These are phyloP conservation scores for Craterostigma plantagineum DNA, from an alignment of 257 asterid genomes.

Conservation along the genomic window DNA sequence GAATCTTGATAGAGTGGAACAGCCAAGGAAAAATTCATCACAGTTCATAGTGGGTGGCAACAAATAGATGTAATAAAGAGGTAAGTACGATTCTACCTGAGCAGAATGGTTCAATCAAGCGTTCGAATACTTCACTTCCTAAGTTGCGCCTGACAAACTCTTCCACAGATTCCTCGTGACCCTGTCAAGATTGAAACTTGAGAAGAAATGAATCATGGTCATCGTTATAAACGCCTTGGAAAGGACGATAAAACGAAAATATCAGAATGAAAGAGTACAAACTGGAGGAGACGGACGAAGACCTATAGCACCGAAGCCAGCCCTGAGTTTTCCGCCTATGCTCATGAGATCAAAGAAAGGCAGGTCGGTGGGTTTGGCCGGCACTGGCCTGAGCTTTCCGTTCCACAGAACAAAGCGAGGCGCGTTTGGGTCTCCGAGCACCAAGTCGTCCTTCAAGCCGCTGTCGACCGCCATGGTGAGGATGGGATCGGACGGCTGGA, in stretches of 20 bases:
- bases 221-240: neutral
- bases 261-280: slow-evolving; percentile 13
- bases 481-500: slow-evolving; percentile 91
- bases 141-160: slow-evolving; percentile 93
- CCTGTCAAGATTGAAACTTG: slow-evolving; percentile 32
- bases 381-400: slow-evolving; percentile 87
- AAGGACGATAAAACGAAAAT: too few relatives aligned
- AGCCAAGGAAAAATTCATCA: too few relatives aligned
- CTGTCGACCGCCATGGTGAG: slow-evolving; percentile 74
- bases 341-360: slow-evolving; percentile 89
- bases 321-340: slow-evolving; percentile 72
- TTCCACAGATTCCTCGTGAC: slow-evolving; percentile 86
- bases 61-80: neutral
- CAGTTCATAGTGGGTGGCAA: too few relatives aligned
- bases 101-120: slow-evolving; percentile 94
- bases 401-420: slow-evolving; percentile 90
- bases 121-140: slow-evolving; percentile 85
- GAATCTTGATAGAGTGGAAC: too few relatives aligned
- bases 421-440: slow-evolving; percentile 80
- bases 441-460: slow-evolving; percentile 79
- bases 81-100: slow-evolving; percentile 36
- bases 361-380: slow-evolving; percentile 48
- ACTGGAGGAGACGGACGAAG: slow-evolving; percentile 90
- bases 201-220: neutral
- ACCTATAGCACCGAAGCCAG: slow-evolving; percentile 93